phyloP scores from a whole-genome alignment of 202 grass and related monocot genomes.

The Elaeis oleifera region DNA sequence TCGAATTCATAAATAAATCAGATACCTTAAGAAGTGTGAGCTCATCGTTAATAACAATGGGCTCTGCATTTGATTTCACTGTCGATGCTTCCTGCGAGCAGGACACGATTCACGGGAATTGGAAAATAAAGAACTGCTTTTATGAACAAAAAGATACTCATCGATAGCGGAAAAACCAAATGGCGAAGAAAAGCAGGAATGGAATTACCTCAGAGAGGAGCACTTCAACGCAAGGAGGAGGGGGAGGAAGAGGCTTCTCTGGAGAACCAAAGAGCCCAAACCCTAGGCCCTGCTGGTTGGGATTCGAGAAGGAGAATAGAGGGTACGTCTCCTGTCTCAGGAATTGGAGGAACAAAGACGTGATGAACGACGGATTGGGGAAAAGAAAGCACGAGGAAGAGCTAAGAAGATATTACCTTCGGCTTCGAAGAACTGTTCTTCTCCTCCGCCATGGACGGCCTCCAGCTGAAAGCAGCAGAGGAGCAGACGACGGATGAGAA shows the following conservation, averaged over 20 bases:
- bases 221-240: conserved; percentile 33
- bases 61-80: conserved; percentile 23
- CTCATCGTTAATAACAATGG: conserved; percentile 39
- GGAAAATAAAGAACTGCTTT: not conserved
- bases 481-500: too few relatives aligned
- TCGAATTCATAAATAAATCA: conserved; percentile 16
- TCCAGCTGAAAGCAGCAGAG: too few relatives aligned
- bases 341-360: too few relatives aligned
- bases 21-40: conserved; percentile 77
- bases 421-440: too few relatives aligned
- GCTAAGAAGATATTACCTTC: too few relatives aligned
- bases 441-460: too few relatives aligned
- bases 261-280: conserved; percentile 21
- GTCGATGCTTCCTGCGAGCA: conserved; percentile 32
- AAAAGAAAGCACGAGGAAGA: too few relatives aligned
- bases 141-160: too few relatives aligned
- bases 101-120: not conserved
- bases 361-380: too few relatives aligned
- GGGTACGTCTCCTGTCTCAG: not conserved
- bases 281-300: conserved; percentile 21
- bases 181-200: too few relatives aligned
- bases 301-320: conserved; percentile 42
- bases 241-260: conserved; percentile 24
- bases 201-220: conserved; percentile 11
- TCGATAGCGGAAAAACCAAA: too few relatives aligned